Base-by-base conservation (phyloP, 805 yeast species). In the Lachancea thermotolerans region DNA sequence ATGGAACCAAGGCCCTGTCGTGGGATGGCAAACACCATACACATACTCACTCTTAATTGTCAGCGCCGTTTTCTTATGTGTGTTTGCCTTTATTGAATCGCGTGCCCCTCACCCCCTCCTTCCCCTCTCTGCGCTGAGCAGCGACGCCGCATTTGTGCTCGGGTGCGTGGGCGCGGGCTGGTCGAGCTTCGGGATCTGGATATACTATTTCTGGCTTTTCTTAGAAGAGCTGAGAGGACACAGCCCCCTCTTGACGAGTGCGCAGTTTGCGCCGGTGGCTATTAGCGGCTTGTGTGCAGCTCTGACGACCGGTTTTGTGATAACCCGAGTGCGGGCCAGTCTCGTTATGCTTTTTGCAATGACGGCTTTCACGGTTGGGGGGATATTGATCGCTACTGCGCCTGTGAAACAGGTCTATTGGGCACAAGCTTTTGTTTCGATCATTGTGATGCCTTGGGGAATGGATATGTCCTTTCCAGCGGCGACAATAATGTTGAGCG, bases 401-500 rank as follows among this genome's bases (percentile, higher is more conserved):
- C 84, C 85, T 0, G 70, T 71, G 2, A 52, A 70, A 40, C 81
- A 81, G 56, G 65, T 72, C 0, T 82, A 71, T 57, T 82, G 80
- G 76, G 69, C 73, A 10, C 69, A 75, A 39, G 61, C 75, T 4
- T 74, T 82, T 58, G 77, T 79, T 2, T 68, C 77, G 14, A 61
- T 70, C 56, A 55, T 78, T 25, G 60, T 81, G 11, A 68, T 74
- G 11, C 72, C 79, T 1, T 78, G 77, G 71, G 89, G 83, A 1
- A 79, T 82, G 84, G 87, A 82, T 57, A 67, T 78, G 58, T 73
- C 79, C 42, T 82, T 81, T 61, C 88, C 88, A 0, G 78, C 86
- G 1, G 82, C 82, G 1, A 73, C 83, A 1, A 69, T 81, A 44
- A 66, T 79, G 16, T 58, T 81, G 31, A 71, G 79, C 4, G 73